Conservation (phyloP, 345 rosid species). For the Lagerstroemia speciosa region DNA sequence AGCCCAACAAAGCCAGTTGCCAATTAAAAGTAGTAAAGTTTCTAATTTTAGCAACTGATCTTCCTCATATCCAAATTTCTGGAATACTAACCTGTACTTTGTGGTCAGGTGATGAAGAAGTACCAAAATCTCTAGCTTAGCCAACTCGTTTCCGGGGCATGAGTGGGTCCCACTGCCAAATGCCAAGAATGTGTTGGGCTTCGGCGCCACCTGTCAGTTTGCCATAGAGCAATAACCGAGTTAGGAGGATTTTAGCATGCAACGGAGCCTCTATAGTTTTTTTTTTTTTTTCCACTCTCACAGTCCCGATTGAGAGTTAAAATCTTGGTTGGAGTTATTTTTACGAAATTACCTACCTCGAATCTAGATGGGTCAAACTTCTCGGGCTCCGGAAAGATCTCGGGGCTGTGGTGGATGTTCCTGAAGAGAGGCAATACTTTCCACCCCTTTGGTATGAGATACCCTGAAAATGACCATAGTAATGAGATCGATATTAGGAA, state of each 20-base stretch:
- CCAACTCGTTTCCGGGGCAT: conserved; percentile 50
- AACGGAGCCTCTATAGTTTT: no score
- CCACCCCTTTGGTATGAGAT: conserved; percentile 92
- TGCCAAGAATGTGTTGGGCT: conserved; percentile 39
- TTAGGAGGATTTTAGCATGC: no score
- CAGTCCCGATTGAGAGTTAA: no score
- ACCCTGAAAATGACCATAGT: conserved; percentile 47
- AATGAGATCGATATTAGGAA: no score
- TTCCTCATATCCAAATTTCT: no score
- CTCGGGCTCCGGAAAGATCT: conserved; percentile 53
- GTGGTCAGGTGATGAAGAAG: conserved; percentile 37
- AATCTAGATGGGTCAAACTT: conserved; percentile 84
- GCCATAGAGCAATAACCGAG: no score
- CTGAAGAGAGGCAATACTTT: conserved; percentile 82
- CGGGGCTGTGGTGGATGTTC: conserved; percentile 80
- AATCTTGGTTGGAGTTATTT: neutral
- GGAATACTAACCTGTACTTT: conserved; percentile 30
- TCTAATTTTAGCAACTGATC: neutral
- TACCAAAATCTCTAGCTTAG: conserved; percentile 42
- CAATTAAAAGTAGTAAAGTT: neutral
- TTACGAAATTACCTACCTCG: conserved; percentile 35
- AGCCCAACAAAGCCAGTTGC: conserved; percentile 8
- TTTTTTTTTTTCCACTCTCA: no score
- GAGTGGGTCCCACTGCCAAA: conserved; percentile 46
- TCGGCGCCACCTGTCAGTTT: conserved; percentile 23